Evolutionary conservation across 2,329 filamentous ascomycete species (phyloP), one percentile per base, ranked within the genome.

Genomic region (Talaromyces rugulosus): DNA sequence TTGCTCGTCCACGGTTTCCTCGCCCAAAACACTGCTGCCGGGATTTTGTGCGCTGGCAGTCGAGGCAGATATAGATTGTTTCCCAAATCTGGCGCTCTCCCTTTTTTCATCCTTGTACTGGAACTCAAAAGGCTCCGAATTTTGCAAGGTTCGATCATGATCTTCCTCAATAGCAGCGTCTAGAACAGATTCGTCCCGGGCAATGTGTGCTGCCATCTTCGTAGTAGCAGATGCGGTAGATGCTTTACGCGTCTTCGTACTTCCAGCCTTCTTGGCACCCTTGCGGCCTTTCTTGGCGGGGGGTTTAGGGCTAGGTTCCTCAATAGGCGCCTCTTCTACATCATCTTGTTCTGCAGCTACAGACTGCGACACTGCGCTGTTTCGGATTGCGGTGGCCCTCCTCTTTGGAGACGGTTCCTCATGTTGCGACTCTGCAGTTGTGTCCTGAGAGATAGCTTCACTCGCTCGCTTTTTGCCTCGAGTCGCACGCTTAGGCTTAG

Each of bases 151-250:
- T 33, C 81, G 78, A 51, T 88, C 84, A 9, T 90, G 80, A 62
- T 89, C 88, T 2, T 84, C 86, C 68, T 89, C 83, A 1, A 91
- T 77, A 56, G 85, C 85, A 27, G 83, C 83, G 58, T 91, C 86
- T 42, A 90, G 82, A 65, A 89, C 87, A 1, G 86, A 84, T 63
- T 90, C 87, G 60, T 85, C 81, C 0, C 83, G 82, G 11, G 84
- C 74, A 4, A 74, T 74, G 16, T 75, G 75, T n/a, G 78, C 77
- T 1, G 78, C 76, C 0, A 78, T 75, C 36, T 80, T 81, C 1
- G 85, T 83, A 36, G 79, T 75, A 16, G 74, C 68, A 3, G 82
- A 80, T 12, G 74, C 69, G 42, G 75, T 72, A 2, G 85, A 87
- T 1, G 71, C 72, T 65, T 85, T 86, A 34, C 82, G 80, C 16